phyloP scores from a whole-genome alignment of 352 stramenopile species.

The Phytopythium vexans region DNA sequence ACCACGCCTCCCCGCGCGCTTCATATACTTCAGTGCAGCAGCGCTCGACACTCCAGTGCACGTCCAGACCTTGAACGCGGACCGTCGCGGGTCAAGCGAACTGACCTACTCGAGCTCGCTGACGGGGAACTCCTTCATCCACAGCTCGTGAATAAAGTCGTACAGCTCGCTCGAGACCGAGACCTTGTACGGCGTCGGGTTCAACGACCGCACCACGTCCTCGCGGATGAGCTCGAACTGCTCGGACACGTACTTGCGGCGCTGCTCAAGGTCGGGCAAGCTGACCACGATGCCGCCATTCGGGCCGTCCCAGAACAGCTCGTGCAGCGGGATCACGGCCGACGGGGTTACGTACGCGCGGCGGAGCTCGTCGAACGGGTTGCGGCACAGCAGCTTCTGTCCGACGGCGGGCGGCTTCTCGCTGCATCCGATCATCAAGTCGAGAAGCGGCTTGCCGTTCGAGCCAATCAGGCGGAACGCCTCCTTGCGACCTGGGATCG shows the following conservation, averaged over 20 bases:
- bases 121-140: slow-evolving; percentile 90
- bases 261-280: slow-evolving; percentile 74
- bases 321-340: slow-evolving; percentile 87
- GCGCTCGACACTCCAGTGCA: too few species aligned
- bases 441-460: slow-evolving; percentile 86
- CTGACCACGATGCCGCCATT: slow-evolving; percentile 66
- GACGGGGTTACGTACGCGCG: slow-evolving; percentile 93
- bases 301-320: slow-evolving; percentile 88
- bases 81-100: background rate
- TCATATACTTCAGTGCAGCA: too few species aligned
- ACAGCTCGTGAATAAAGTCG: slow-evolving; percentile 96
- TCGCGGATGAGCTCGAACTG: slow-evolving; percentile 93
- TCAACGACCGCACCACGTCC: slow-evolving; percentile 93
- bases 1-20: too few species aligned
- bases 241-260: slow-evolving; percentile 83
- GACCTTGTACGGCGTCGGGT: slow-evolving; percentile 96
- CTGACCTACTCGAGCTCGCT: slow-evolving; percentile 70
- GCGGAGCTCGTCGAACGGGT: slow-evolving; percentile 96
- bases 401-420: slow-evolving; percentile 80
- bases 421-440: slow-evolving; percentile 88
- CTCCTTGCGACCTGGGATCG: slow-evolving; percentile 88
- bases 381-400: slow-evolving; percentile 90
- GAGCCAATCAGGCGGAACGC: slow-evolving; percentile 89
- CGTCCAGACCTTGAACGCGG: background rate
- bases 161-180: slow-evolving; percentile 86